phyloP scores from a whole-genome alignment of 164 flowering plant species.

The Sedum album region DNA sequence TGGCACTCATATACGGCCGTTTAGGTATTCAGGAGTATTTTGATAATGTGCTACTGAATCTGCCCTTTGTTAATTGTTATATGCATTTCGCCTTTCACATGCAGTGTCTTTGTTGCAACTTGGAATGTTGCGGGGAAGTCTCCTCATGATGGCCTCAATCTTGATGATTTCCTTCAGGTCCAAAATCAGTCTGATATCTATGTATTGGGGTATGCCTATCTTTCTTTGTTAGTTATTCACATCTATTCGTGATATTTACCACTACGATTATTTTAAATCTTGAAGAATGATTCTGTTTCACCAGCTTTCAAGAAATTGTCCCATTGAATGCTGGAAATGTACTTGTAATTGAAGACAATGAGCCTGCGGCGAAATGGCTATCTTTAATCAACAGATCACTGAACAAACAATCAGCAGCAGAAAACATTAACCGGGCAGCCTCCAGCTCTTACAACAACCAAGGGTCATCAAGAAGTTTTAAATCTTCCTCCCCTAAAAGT shows the following conservation, averaged over 20 bases:
- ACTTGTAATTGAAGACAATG: slow-evolving; percentile 70
- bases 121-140: slow-evolving; percentile 84
- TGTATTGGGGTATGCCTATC: slow-evolving; percentile 50
- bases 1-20: not conserved
- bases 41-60: not conserved
- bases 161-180: slow-evolving; percentile 49
- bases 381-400: slow-evolving; percentile 55
- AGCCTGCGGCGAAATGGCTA: slow-evolving; percentile 80
- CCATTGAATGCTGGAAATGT: slow-evolving; percentile 92
- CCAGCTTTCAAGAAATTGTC: slow-evolving; percentile 88
- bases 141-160: slow-evolving; percentile 43
- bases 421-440: slow-evolving; percentile 1
- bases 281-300: not conserved
- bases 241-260: not conserved
- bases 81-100: not conserved
- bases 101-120: slow-evolving; percentile 64
- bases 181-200: slow-evolving; percentile 50
- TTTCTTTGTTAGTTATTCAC: not conserved
- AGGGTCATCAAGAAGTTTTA: slow-evolving; percentile 13
- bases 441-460: slow-evolving; percentile 12
- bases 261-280: not conserved
- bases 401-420: slow-evolving; percentile 25
- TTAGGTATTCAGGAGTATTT: not conserved
- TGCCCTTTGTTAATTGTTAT: not conserved
- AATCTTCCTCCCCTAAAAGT: slow-evolving; percentile 9